Base-by-base conservation (phyloP, 1,139 yeast species). In the Hemisphaericaspora xylofermentans region DNA sequence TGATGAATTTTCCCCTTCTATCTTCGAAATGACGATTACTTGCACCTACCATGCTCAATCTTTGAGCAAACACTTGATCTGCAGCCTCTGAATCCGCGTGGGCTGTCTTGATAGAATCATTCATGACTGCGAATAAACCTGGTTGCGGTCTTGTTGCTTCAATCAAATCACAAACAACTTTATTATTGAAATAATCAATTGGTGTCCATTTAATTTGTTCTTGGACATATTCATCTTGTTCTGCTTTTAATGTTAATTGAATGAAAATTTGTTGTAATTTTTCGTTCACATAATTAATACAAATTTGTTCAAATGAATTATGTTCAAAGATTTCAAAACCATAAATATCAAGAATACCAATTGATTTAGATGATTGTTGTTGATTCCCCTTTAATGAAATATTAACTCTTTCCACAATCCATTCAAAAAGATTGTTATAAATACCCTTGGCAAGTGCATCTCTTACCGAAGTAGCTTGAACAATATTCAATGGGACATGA, bases 131-230 rank as follows among this genome's bases (percentile, higher is more conserved):
- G 68, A 94, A 91, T 39, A 94, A 77, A 46, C 99, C 99, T 0
- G 98, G 98, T 45, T 67, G 73, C 2, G 98, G 98, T 57, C 97
- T 80, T 44, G 82, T 80, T 27, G 89, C 88, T 65, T 94, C 99
- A 59, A 94, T 94, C 60, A 94, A 76, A 57, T 94, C 99, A 71
- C 98, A 94, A 32, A 94, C 99, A 52, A 94, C 85, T 64, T 93
- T 85, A 66, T 94, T 94, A 66, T 94, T 93, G 69, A 94, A 94
- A 65, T 89, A 94, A 49, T 93, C 87, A 59, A 94, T 94, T 15
- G 98, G 98, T 7, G 96, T 88, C 99, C 99, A 94, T 60, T 88
- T 78, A 58, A 94, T 94, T 63, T 88, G 87, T 64, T 93, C 99
- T 53, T 86, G 87, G 32, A 89, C 94, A 56, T 94, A 93, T 60